Evolutionary conservation across 495 filamentous ascomycete genomes (phyloP).

Genomic region (Terfezia claveryi): DNA sequence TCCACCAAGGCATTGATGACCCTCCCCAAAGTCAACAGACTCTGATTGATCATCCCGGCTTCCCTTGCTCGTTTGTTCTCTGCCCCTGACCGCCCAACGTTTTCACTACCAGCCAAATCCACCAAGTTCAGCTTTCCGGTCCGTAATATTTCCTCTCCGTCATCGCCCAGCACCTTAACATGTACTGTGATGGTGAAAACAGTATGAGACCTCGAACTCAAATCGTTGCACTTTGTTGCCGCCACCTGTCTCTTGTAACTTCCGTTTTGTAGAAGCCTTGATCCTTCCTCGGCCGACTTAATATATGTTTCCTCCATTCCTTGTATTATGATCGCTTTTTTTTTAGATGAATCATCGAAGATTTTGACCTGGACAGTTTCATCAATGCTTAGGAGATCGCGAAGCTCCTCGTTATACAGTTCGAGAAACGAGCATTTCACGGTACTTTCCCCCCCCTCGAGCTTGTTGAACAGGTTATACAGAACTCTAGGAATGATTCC

Average conservation of each 20-base stretch:
- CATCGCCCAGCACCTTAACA: slow-evolving; percentile 57
- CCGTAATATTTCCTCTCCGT: slow-evolving; percentile 76
- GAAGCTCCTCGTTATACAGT: slow-evolving; percentile 89
- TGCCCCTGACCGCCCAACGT: slow-evolving; percentile 86
- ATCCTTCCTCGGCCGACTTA: slow-evolving; percentile 58
- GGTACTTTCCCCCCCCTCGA: slow-evolving; percentile 66
- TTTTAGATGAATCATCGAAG: slow-evolving; percentile 72
- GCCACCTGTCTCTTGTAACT: slow-evolving; percentile 89
- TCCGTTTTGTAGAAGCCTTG: slow-evolving; percentile 70
- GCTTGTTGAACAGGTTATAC: slow-evolving; percentile 62
- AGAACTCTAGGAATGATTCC: slow-evolving; percentile 85
- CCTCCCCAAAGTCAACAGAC: slow-evolving; percentile 73
- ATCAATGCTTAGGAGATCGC: slow-evolving; percentile 63
- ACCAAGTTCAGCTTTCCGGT: slow-evolving; percentile 90
- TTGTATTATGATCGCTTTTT: slow-evolving; percentile 62
- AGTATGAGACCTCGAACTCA: slow-evolving; percentile 87
- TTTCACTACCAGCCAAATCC: slow-evolving; percentile 89
- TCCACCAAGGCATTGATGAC: slow-evolving; percentile 98
- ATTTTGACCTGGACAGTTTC: slow-evolving; percentile 80
- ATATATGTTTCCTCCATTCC: slow-evolving; percentile 95
- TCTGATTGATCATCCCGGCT: slow-evolving; percentile 95
- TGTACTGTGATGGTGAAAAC: slow-evolving; percentile 86
- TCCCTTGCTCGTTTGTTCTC: slow-evolving; percentile 95
- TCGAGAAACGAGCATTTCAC: slow-evolving; percentile 99
- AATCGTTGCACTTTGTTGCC: slow-evolving; percentile 93